Evolutionary conservation across 2,329 filamentous ascomycete species (phyloP).

Genomic region (Talaromyces sp.): DNA sequence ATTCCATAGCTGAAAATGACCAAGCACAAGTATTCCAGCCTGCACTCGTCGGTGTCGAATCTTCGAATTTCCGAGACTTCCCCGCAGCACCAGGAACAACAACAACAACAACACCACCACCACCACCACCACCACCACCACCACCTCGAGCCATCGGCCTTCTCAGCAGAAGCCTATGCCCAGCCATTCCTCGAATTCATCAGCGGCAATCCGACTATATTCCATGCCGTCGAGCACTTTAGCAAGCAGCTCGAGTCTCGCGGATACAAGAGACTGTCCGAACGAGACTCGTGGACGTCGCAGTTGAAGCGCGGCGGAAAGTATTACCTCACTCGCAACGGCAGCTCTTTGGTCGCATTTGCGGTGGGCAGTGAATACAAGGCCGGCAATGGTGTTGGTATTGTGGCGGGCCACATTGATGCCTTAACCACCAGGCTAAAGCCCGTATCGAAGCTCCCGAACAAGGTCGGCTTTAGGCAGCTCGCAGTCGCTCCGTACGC

Average conservation of each 20-base stretch:
- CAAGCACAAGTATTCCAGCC: slow-evolving; percentile 21
- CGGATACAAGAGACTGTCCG: slow-evolving; percentile 70
- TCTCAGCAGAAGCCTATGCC: slow-evolving; percentile 59
- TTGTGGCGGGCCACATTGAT: slow-evolving; percentile 89
- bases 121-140: no score
- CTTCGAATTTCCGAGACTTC: slow-evolving; percentile 20
- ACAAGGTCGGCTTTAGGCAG: slow-evolving; percentile 78
- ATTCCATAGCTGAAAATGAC: slow-evolving; percentile 21
- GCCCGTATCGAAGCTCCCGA: slow-evolving; percentile 80
- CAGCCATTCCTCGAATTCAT: slow-evolving; percentile 84
- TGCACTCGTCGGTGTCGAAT: slow-evolving; percentile 25
- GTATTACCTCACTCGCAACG: slow-evolving; percentile 84
- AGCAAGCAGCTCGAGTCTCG: slow-evolving; percentile 63
- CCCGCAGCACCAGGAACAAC: slow-evolving; percentile 14
- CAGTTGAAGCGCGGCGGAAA: slow-evolving; percentile 74
- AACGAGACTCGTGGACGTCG: slow-evolving; percentile 70
- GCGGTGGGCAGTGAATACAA: slow-evolving; percentile 73
- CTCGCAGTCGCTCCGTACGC: slow-evolving; percentile 91
- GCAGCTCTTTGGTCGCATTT: slow-evolving; percentile 80
- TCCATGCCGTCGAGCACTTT: slow-evolving; percentile 80
- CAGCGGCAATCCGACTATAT: slow-evolving; percentile 85
- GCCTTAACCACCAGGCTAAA: slow-evolving; percentile 86
- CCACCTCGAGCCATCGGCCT: slow-evolving; percentile 4
- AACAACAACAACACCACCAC: no score
- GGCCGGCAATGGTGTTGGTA: slow-evolving; percentile 78